These are phyloP conservation scores for Salix caprea DNA, from an alignment of 345 rosid genomes.

Conservation along the genomic window DNA sequence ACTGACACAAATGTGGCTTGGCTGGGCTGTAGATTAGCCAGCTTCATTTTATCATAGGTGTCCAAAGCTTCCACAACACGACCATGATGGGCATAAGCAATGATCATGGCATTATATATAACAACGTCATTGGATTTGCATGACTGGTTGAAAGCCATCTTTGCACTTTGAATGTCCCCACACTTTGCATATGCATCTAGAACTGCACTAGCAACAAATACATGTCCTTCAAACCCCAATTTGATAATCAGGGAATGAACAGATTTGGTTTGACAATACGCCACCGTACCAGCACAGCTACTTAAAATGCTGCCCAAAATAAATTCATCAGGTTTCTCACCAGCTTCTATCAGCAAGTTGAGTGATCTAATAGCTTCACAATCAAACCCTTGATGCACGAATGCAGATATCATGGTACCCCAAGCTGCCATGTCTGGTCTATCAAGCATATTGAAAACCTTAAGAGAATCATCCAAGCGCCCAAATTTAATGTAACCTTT, in stretches of 20 bases:
- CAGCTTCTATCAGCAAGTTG: constrained; percentile 17
- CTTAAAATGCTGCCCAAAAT: constrained; percentile 36
- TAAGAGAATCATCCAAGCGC: constrained; percentile 25
- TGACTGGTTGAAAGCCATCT: constrained; percentile 28
- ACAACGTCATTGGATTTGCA: constrained; percentile 24
- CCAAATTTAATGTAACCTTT: constrained; percentile 24
- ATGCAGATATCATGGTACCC: constrained; percentile 28
- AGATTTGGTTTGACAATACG: constrained; percentile 22
- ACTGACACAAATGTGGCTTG: constrained; percentile 40
- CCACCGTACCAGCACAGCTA: constrained; percentile 21
- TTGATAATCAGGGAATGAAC: constrained; percentile 32
- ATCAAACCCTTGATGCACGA: constrained; percentile 22
- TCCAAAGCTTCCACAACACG: constrained; percentile 29
- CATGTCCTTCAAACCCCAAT: constrained; percentile 23
- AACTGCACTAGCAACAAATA: constrained; percentile 30
- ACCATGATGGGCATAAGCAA: constrained; percentile 42
- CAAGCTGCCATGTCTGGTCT: constrained; percentile 28
- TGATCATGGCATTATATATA: constrained; percentile 36
- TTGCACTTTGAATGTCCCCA: constrained; percentile 33
- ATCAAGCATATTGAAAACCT: constrained; percentile 22
- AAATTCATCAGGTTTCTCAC: constrained; percentile 32
- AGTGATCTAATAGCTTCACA: constrained; percentile 28
- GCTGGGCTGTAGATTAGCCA: constrained; percentile 28
- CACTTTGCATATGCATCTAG: constrained; percentile 47
- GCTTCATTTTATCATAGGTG: constrained; percentile 32